phyloP scores from a whole-genome alignment of 2,329 filamentous ascomycete genomes.

The Cladophialophora exuberans region DNA sequence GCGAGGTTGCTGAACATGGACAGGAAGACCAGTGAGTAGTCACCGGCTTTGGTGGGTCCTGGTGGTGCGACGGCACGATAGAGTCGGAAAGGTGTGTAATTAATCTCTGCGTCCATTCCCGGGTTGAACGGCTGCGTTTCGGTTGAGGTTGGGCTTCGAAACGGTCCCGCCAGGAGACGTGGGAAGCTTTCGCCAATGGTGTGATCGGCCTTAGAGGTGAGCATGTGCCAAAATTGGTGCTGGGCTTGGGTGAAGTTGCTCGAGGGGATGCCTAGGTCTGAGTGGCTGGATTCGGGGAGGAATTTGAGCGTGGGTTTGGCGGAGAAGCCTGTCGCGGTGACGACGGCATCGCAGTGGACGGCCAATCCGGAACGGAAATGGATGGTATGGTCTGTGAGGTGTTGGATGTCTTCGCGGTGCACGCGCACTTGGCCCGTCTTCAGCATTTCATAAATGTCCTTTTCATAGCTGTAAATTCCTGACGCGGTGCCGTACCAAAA shows the following conservation, averaged over 20 bases:
- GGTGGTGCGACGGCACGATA: conserved; percentile 52
- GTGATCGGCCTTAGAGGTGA: conserved; percentile 50
- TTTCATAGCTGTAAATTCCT: conserved; percentile 64
- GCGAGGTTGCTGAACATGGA: conserved; percentile 53
- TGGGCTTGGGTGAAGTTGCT: conserved; percentile 37
- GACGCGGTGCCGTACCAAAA: conserved; percentile 60
- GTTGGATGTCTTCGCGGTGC: conserved; percentile 58
- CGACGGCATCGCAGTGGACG: conserved; percentile 54
- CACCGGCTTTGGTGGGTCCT: conserved; percentile 40
- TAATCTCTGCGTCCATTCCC: conserved; percentile 17
- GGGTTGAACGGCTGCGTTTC: conserved; percentile 21
- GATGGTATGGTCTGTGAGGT: conserved; percentile 51
- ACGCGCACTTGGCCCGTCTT: conserved; percentile 57
- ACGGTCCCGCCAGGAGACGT: conserved; percentile 44
- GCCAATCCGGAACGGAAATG: conserved; percentile 52
- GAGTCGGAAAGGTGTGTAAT: conserved; percentile 45
- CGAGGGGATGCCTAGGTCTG: conserved; percentile 52
- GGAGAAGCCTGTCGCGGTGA: conserved; percentile 63
- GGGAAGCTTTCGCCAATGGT: conserved; percentile 47
- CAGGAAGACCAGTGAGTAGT: conserved; percentile 53
- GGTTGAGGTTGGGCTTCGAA: conserved; percentile 40
- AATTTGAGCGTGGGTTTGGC: conserved; percentile 54
- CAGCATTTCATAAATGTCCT: conserved; percentile 61
- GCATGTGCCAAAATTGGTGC: conserved; percentile 35
- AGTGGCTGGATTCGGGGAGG: conserved; percentile 46